phyloP scores from a whole-genome alignment of 345 rosid species.

The Punica granatum region DNA sequence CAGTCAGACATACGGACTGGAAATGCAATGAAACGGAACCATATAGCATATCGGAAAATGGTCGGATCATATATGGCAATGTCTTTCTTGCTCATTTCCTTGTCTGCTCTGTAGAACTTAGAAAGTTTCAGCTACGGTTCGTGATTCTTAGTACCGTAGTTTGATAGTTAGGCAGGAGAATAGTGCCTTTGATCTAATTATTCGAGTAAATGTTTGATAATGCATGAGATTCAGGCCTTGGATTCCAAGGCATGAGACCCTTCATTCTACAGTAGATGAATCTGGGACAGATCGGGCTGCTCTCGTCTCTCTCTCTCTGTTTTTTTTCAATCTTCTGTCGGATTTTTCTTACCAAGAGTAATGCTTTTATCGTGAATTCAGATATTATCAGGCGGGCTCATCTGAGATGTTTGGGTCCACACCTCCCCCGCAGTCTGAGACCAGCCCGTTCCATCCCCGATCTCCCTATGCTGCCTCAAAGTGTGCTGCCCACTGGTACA shows the following conservation, averaged over 20 bases:
- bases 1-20: background rate
- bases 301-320: too few relatives aligned
- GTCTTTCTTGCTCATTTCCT: background rate
- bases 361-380: conserved; percentile 1
- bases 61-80: background rate
- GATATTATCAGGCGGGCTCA: conserved; percentile 92
- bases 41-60: background rate
- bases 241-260: background rate
- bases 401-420: conserved; percentile 97
- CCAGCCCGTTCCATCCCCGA: conserved; percentile 88
- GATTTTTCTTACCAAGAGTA: background rate
- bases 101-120: background rate
- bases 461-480: conserved; percentile 96
- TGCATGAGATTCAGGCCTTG: background rate
- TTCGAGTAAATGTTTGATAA: background rate
- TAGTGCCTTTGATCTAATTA: background rate
- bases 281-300: background rate
- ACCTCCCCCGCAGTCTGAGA: conserved; percentile 77
- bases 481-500: conserved; percentile 97
- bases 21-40: background rate
- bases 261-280: background rate
- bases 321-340: background rate
- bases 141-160: background rate
- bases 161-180: background rate
- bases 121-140: background rate